Evolutionary conservation across 2,329 filamentous ascomycete species (phyloP), one percentile per base, ranked within the genome.

Genomic region (Fusarium beomiforme): DNA sequence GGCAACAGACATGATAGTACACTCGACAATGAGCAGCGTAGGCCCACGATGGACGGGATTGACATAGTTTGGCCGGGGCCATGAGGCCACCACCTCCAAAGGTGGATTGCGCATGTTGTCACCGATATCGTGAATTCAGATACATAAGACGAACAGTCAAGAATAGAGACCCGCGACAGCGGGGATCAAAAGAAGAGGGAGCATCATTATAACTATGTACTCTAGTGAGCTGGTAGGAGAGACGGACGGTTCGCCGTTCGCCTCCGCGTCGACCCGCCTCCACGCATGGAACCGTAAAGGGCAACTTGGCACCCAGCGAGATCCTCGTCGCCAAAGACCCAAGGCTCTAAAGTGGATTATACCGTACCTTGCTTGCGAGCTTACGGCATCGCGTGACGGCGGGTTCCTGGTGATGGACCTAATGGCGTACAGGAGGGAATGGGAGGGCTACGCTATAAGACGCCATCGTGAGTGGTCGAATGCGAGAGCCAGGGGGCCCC

Each of bases 1-100:
- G 8, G 81, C 81, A 13, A 83, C 33, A 0, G 78, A 72, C 31
- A 81, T 74, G 19, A 81, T 76, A 19, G 77, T 78, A 16, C 80
- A 44, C 59, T 83, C 80, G 54, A 83, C 75, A 42, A 81, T 80
- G 59, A 84, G 60, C 26, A 84, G 74, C 3, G 74, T 76, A 7
- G 78, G 78, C 0, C 82, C 83, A 51, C 81, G 78, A 6, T 77
- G 79, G 21, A 77, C 77, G 6, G 83, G 83, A 54, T 83, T 59
- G 53, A 75, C 70, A 60, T 80, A 81, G 66, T 83, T 82, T 13
- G 82, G 78, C 23, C 41, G 34, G 17, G 83, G 83, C 83, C 83
- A 84, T 43, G 74, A 64, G 51, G 76, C 76, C 55, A 77, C 55
- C 39, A 83, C 79, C 37, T 81, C 78, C 10, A 72, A 61, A 16